Evolutionary conservation across 306 rosid species (phyloP).

Genomic region (Leucaena leucocephala): DNA sequence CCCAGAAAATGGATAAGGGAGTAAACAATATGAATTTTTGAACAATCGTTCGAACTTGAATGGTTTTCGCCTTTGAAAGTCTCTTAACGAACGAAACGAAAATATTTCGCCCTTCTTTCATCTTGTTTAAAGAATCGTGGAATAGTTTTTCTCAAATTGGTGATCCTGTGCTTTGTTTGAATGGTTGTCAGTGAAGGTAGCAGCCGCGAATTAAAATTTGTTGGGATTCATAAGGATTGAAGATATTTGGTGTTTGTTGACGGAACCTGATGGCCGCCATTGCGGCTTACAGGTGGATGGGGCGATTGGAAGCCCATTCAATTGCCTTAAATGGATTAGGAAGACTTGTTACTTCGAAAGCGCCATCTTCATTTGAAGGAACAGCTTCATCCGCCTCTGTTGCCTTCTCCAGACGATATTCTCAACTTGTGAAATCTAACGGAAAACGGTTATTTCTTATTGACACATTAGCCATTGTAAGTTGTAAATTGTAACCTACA

Average conservation of each 20-base stretch:
- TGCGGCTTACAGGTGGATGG: constrained; percentile 64
- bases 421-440: constrained; percentile 66
- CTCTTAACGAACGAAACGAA: not conserved
- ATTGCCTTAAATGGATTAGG: constrained; percentile 46
- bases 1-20: not conserved
- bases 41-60: too few species aligned
- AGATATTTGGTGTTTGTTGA: constrained; percentile 21
- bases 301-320: constrained; percentile 43
- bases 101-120: not conserved
- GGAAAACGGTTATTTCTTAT: constrained; percentile 78
- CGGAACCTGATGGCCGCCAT: constrained; percentile 69
- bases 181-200: constrained; percentile 20
- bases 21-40: not conserved
- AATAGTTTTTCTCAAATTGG: not conserved
- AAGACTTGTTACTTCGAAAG: constrained; percentile 48
- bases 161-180: constrained; percentile 23
- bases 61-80: not conserved
- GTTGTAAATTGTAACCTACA: constrained; percentile 64
- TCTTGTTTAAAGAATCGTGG: not conserved
- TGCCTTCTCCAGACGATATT: constrained; percentile 42
- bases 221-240: constrained; percentile 17
- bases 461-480: constrained; percentile 90
- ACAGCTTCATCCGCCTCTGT: constrained; percentile 35
- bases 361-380: constrained; percentile 35
- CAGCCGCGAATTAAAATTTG: constrained; percentile 9